These are phyloP conservation scores for Exophiala sp. DNA, from an alignment of 2,329 filamentous ascomycete species.

Conservation along the genomic window DNA sequence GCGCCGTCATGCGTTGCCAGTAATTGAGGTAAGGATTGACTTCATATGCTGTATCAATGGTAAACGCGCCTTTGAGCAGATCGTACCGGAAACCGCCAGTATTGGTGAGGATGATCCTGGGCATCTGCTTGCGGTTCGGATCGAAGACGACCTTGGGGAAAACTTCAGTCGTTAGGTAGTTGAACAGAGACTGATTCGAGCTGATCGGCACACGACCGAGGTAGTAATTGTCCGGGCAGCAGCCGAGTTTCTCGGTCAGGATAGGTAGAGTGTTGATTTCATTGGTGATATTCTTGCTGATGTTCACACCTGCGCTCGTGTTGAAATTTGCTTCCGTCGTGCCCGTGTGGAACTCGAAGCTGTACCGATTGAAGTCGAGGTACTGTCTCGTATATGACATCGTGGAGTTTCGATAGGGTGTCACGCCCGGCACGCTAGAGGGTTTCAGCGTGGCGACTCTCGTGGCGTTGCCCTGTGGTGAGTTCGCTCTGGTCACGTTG, in stretches of 20 bases:
- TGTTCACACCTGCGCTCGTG: constrained; percentile 44
- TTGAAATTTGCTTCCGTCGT: constrained; percentile 50
- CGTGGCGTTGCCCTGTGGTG: constrained; percentile 20
- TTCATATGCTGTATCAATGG: constrained; percentile 37
- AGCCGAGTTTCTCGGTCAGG: constrained; percentile 57
- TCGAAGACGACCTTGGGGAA: constrained; percentile 53
- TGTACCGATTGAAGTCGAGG: constrained; percentile 66
- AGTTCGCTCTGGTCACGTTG: constrained; percentile 27
- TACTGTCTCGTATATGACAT: constrained; percentile 57
- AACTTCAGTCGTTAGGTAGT: constrained; percentile 48
- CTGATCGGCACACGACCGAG: constrained; percentile 54
- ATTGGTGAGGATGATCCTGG: constrained; percentile 59
- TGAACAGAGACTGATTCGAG: constrained; percentile 54
- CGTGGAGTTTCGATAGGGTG: constrained; percentile 37
- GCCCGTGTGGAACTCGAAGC: constrained; percentile 62
- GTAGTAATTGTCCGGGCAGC: constrained; percentile 59
- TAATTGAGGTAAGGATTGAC: constrained; percentile 31
- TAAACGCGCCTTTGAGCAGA: constrained; percentile 61
- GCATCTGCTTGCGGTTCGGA: constrained; percentile 45
- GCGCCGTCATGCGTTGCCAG: constrained; percentile 33
- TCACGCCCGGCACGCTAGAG: constrained; percentile 13
- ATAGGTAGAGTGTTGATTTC: constrained; percentile 51
- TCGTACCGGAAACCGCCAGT: constrained; percentile 62
- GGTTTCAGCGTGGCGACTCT: constrained; percentile 17
- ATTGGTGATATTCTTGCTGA: constrained; percentile 51